Evolutionary conservation across 192 early-diverging fungal species (phyloP).

Genomic region (Coemansia sp.): DNA sequence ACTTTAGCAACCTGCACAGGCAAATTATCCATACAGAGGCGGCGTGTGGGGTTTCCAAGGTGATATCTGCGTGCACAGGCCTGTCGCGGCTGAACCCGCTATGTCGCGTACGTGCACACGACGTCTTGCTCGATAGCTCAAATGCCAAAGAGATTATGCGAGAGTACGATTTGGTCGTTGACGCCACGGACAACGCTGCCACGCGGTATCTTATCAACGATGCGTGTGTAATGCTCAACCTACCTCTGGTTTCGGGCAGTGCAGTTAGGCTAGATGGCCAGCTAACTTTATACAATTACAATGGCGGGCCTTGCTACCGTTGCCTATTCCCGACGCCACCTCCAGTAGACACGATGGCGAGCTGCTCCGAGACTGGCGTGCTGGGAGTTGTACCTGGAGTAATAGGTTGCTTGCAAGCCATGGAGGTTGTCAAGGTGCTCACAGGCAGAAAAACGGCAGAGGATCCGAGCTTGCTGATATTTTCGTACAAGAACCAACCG

Average conservation of each 20-base stretch:
- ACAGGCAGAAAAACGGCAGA: constrained; percentile 61
- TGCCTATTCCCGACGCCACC: constrained; percentile 95
- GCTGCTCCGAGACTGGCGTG: constrained; percentile 91
- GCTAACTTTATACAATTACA: constrained; percentile 92
- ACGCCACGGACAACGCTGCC: constrained; percentile 93
- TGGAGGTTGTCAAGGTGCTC: constrained; percentile 88
- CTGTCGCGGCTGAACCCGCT: constrained; percentile 65
- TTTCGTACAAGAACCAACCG: constrained; percentile 70
- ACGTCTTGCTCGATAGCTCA: constrained; percentile 73
- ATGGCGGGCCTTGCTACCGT: constrained; percentile 91
- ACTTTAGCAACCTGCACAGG: constrained; percentile 89
- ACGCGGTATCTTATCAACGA: constrained; percentile 96
- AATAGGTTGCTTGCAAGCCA: constrained; percentile 89
- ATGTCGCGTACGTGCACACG: constrained; percentile 64
- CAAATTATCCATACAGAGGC: constrained; percentile 91
- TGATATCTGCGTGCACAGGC: constrained; percentile 65
- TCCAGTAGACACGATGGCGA: constrained; percentile 81
- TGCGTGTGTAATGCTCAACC: constrained; percentile 78
- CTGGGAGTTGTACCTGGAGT: constrained; percentile 93
- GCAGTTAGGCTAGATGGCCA: constrained; percentile 93
- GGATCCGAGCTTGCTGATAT: constrained; percentile 71
- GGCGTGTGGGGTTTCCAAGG: constrained; percentile 64
- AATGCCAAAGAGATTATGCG: constrained; percentile 77
- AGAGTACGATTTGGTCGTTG: constrained; percentile 84
- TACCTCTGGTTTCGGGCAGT: constrained; percentile 87